phyloP scores from a whole-genome alignment of 805 yeast species.

The Sugiyamaella chiloensis region DNA sequence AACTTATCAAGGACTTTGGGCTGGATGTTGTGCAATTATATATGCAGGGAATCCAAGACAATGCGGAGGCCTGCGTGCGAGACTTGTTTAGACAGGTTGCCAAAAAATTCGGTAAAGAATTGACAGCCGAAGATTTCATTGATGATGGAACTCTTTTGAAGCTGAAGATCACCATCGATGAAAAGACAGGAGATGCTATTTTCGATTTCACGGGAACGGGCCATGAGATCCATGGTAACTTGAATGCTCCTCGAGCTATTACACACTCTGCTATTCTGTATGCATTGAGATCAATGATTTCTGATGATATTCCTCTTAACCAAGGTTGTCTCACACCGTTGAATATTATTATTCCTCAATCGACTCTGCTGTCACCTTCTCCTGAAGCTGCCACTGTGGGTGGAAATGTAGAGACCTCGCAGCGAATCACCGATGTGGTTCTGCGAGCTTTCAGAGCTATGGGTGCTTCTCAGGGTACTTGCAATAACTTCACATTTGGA shows the following conservation, averaged over 20 bases:
- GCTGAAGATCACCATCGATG: constrained; percentile 40
- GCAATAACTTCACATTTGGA: constrained; percentile 93
- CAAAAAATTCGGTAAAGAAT: constrained; percentile 33
- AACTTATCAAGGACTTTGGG: constrained; percentile 61
- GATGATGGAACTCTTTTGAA: constrained; percentile 36
- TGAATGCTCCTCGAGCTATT: constrained; percentile 91
- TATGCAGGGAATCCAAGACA: constrained; percentile 78
- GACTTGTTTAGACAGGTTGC: constrained; percentile 46
- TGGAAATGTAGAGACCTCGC: constrained; percentile 93
- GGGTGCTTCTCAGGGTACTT: constrained; percentile 95
- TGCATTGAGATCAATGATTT: constrained; percentile 78
- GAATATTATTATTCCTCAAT: constrained; percentile 58
- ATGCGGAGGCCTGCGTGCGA: constrained; percentile 73
- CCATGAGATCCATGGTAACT: constrained; percentile 81
- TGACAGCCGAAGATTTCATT: constrained; percentile 29
- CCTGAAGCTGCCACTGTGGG: constrained; percentile 90
- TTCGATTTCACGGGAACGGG: constrained; percentile 88
- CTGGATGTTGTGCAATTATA: constrained; percentile 59
- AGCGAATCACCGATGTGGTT: constrained; percentile 85
- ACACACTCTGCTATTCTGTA: constrained; percentile 86
- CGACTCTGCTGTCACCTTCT: constrained; percentile 68
- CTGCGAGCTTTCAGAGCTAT: constrained; percentile 81
- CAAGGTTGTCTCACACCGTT: constrained; percentile 89
- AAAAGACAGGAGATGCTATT: constrained; percentile 54
- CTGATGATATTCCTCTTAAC: constrained; percentile 85